Conservation (phyloP, 352 stramenopile genomes). For the Phytopythium aichiense region DNA sequence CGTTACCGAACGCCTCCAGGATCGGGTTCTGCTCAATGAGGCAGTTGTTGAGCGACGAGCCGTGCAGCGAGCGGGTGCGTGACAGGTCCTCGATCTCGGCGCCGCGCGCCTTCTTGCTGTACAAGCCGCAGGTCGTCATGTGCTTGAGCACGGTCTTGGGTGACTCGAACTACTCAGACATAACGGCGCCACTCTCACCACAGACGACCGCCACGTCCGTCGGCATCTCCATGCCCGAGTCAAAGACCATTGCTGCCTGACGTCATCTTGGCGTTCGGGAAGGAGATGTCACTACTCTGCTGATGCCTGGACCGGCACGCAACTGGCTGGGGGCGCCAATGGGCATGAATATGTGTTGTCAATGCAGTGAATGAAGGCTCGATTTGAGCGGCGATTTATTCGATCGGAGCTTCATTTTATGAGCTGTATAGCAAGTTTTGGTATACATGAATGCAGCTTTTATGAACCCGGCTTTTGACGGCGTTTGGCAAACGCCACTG, state of each 20-base stretch:
- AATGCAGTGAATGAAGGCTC: too few relatives aligned
- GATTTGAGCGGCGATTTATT: too few relatives aligned
- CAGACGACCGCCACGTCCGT: conserved; percentile 87
- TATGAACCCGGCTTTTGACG: too few relatives aligned
- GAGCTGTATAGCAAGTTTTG: too few relatives aligned
- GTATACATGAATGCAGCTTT: too few relatives aligned
- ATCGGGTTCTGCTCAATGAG: conserved; percentile 92
- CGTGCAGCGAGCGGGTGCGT: conserved; percentile 36
- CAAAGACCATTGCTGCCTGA: conserved; percentile 93
- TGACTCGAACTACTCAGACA: conserved; percentile 88
- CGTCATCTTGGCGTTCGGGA: conserved; percentile 86
- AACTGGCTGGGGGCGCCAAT: conserved; percentile 92
- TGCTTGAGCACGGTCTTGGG: conserved; percentile 90
- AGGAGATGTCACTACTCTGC: conserved; percentile 81
- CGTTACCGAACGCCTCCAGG: conserved; percentile 95
- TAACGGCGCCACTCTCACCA: conserved; percentile 84
- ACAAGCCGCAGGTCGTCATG: conserved; percentile 82
- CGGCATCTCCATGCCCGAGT: conserved; percentile 75
- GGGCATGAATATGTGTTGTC: conserved; percentile 73
- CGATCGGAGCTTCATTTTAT: too few relatives aligned
- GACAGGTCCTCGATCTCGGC: conserved; percentile 65
- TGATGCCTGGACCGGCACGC: conserved; percentile 76
- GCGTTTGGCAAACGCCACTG: too few relatives aligned
- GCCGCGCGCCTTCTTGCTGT: conserved; percentile 76
- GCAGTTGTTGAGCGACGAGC: conserved; percentile 70